Base-by-base conservation (phyloP, 2,329 filamentous ascomycete genomes). In the Fusarium drepaniforme region DNA sequence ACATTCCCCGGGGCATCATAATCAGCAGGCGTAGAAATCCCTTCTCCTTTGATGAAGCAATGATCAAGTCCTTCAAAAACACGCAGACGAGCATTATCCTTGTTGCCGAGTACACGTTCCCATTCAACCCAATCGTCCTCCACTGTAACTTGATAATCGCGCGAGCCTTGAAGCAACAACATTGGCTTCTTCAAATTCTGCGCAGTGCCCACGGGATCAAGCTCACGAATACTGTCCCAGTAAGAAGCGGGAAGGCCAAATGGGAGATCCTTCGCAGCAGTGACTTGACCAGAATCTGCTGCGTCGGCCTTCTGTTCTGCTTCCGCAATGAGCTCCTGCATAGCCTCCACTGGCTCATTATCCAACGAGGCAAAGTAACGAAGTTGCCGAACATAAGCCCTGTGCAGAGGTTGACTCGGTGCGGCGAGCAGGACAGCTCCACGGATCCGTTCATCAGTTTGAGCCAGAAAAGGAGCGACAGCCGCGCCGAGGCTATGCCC, bases 361-460 rank as follows among this genome's bases (percentile, higher is more conserved):
- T 67, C 58, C 35, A 67, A n/a, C 7, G 56, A 63, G 15, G 65
- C 57, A 38, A 67, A 63, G 23, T 67, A 67, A 18, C 65, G 57
- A n/a, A 67, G 65, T 25, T 67, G 65, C 1, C 58, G 65, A 21
- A 63, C 42, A n/a, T 40, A 62, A 15, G 33, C 13, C 28, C 42
- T 40, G 21, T 63, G 49, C 12, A 62, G 8, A 28, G 57, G 42
- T 12, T 40, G 23, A 2, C 35, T 46, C 11, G 65, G 65, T 4
- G 37, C 21, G 16, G 65, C 65, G 7, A 67, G 38, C 16, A 67
- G 7, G 12, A 67, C n/a, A 4, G 5, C 21, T 12, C 65, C 65
- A 18, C 21, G 38, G 16, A 67, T 16, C 15, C 18, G 23, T 8
- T 21, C 12, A 15, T 63, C 46, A 4, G 30, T 56, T 7, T 30